Conservation (phyloP, 768 basidiomycete genomes). For the Psilocybe sp. region DNA sequence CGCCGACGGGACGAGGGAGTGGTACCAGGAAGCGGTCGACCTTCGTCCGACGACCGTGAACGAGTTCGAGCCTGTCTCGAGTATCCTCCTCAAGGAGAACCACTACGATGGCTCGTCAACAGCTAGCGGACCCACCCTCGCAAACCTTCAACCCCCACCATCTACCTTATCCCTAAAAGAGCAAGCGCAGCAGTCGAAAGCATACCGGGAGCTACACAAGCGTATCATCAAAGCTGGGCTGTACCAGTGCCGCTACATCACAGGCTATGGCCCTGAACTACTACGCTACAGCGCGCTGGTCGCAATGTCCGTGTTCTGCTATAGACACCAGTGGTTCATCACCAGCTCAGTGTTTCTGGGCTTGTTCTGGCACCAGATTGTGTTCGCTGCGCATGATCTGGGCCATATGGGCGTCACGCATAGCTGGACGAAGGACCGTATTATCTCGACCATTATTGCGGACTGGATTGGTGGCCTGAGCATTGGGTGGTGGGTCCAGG, state of each 20-base stretch:
- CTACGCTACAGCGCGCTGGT: conserved; percentile 74
- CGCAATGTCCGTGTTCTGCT: conserved; percentile 55
- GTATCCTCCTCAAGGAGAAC: conserved; percentile 62
- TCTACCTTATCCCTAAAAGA: conserved; percentile 50
- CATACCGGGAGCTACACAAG: conserved; percentile 78
- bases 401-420: conserved; percentile 95
- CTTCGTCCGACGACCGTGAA: conserved; percentile 29
- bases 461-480: conserved; percentile 91
- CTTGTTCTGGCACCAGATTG: conserved; percentile 91
- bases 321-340: conserved; percentile 62
- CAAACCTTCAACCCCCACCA: conserved; percentile 51
- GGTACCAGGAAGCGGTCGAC: conserved; percentile 63
- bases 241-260: conserved; percentile 78
- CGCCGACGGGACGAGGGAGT: conserved; percentile 40
- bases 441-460: conserved; percentile 77
- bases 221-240: conserved; percentile 77
- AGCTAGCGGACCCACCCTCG: conserved; percentile 34
- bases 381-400: conserved; percentile 90
- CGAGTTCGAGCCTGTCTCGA: conserved; percentile 34
- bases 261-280: conserved; percentile 89
- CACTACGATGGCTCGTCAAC: conserved; percentile 18
- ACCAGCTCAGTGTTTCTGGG: conserved; percentile 81
- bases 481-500: conserved; percentile 97
- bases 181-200: conserved; percentile 67
- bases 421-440: conserved; percentile 75